Base-by-base conservation (phyloP, 305 asterid species). In the Fraxinus dipetala region DNA sequence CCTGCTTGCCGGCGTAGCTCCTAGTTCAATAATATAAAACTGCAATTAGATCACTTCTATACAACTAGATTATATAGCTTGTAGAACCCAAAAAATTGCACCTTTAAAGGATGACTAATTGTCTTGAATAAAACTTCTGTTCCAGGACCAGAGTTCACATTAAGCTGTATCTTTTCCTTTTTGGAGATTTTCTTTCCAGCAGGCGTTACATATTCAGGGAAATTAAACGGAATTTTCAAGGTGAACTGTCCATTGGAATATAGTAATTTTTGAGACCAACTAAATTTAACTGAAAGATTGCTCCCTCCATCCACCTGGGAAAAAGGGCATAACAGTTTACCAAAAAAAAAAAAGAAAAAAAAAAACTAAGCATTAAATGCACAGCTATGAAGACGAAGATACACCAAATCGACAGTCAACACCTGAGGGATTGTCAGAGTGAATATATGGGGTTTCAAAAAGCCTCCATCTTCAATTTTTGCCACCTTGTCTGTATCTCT, bases 271-370 rank as follows among this genome's bases (percentile, higher is more conserved):
- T 96, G 99, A 56, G 98, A 96, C 99, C 99, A 96, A 78, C 90
- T 91, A 79, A 93, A 88, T 80, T 89, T 90, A 75, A 94, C 87
- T 2, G 91, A 90, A 78, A 96, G 61, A 85, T 94, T 92, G 82
- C 92, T 86, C 80, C 98, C 99, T 43, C 99, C 99, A 72, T 94
- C 95, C 76, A 96, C 89, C 99, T 96, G 88, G 70, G 85, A 74
- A 79, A 67, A 20, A 0, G 28, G 26, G 6, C 31, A 34, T 26
- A 40, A 0, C 35, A 28, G 38, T 67, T 34, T 56, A 80, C 31
- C 1, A 13, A 13, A 32, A 11, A 20, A 32, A 2, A 0, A 36
- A 40, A 43, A 1, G 0, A 11, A 38, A 9, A 43, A 10, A 13
- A 13, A 45, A 13, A 2, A 3, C 36, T n/a, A 28, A 40, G 36